These are phyloP conservation scores for Nannochloropsis salina DNA, from an alignment of 108 stramenopile species.

Conservation along the genomic window DNA sequence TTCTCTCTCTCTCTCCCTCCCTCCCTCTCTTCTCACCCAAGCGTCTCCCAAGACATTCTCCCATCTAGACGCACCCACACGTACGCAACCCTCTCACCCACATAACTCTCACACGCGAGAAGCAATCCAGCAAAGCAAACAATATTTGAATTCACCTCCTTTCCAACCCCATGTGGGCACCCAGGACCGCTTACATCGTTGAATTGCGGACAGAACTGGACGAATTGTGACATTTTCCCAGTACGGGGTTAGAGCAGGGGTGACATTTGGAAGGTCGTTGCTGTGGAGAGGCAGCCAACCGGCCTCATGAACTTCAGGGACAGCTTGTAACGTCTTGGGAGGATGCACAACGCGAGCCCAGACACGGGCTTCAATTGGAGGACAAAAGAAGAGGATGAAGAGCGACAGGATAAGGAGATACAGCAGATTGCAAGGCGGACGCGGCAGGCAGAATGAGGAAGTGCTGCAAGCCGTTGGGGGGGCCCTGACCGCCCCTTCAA, in stretches of 20 bases:
- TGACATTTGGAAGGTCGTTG: background rate
- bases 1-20: background rate
- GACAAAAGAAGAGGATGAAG: background rate
- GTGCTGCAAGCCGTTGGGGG: too few species aligned
- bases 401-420: background rate
- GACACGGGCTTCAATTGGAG: background rate
- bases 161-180: too few species aligned
- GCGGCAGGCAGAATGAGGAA: too few species aligned
- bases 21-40: background rate
- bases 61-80: too few species aligned
- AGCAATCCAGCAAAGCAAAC: too few species aligned
- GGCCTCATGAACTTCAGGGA: background rate
- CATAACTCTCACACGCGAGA: too few species aligned
- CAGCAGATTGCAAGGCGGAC: too few species aligned
- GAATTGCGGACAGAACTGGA: background rate
- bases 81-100: too few species aligned
- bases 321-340: background rate
- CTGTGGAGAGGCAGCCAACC: background rate
- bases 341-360: background rate
- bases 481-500: too few species aligned
- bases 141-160: too few species aligned
- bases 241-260: background rate
- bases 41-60: background rate
- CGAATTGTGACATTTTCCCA: slow-evolving; percentile 16
- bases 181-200: background rate